Percentiles rank a stretch among this genome's conserved stretches.
Conservation (phyloP, 2,329 filamentous ascomycete species). For the Capronia epimyces region DNA sequence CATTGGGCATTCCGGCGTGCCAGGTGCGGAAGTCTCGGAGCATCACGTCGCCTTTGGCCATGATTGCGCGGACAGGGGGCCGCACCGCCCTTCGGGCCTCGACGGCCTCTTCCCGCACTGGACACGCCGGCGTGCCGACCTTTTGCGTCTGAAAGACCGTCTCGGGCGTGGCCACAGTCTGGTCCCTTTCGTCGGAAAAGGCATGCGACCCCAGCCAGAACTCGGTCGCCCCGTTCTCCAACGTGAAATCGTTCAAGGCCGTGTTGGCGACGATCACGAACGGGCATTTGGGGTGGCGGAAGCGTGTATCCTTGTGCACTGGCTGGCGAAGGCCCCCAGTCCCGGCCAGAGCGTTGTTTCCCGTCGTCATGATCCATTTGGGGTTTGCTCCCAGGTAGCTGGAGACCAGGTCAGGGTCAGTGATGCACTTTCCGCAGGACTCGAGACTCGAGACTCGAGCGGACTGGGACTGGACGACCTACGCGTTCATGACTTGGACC, state of each 20-base stretch:
- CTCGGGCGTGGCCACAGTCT: slow-evolving; percentile 30
- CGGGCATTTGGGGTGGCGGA: slow-evolving; percentile 36
- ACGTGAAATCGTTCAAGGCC: slow-evolving; percentile 36
- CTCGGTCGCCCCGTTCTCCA: slow-evolving; percentile 37
- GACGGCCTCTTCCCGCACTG: slow-evolving; percentile 18
- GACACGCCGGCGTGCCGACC: slow-evolving; percentile 20
- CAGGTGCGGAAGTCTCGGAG: slow-evolving; percentile 32
- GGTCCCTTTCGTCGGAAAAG: slow-evolving; percentile 32
- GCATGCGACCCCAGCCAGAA: slow-evolving; percentile 42
- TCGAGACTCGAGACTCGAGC: too few species aligned
- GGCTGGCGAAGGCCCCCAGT: slow-evolving; percentile 37
- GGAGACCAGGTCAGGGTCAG: not conserved
- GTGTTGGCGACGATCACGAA: slow-evolving; percentile 41
- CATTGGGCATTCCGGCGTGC: slow-evolving; percentile 36
- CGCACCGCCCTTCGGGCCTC: slow-evolving; percentile 28
- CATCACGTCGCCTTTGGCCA: slow-evolving; percentile 30
- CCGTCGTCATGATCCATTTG: slow-evolving; percentile 40
- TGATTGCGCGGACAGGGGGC: slow-evolving; percentile 28
- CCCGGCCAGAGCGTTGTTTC: slow-evolving; percentile 38
- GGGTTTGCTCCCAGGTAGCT: slow-evolving; percentile 41
- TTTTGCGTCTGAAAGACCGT: slow-evolving; percentile 8
- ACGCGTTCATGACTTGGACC: slow-evolving; percentile 39
- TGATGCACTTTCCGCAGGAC: too few species aligned
- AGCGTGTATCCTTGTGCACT: slow-evolving; percentile 38
- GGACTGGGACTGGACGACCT: slow-evolving; percentile 23